phyloP scores from a whole-genome alignment of 345 rosid genomes.

The Eutrema japonicum region DNA sequence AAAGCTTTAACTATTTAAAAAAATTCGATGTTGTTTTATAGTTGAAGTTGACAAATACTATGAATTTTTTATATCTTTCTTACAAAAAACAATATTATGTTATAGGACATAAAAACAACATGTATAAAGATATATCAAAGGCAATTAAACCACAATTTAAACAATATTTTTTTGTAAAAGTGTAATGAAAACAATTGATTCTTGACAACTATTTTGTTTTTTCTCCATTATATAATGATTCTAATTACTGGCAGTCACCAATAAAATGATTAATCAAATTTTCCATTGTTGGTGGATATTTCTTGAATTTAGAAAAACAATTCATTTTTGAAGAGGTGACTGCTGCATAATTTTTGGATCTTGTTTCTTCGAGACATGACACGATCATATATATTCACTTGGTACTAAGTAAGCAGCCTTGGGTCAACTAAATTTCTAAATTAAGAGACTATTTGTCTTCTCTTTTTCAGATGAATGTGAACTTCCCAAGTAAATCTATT shows the following conservation, averaged over 20 bases:
- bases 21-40: not conserved
- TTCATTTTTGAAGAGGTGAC: conserved; percentile 13
- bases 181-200: not conserved
- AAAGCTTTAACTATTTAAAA: not conserved
- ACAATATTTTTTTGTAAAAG: not conserved
- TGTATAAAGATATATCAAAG: not conserved
- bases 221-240: not conserved
- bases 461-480: conserved; percentile 11
- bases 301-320: not conserved
- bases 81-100: not conserved
- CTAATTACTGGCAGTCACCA: conserved; percentile 10
- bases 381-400: conserved; percentile 32
- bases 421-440: conserved; percentile 35
- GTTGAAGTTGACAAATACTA: not conserved
- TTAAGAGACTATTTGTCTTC: conserved; percentile 31
- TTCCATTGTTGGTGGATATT: conserved; percentile 1
- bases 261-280: conserved; percentile 3
- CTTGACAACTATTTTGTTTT: not conserved
- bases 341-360: conserved; percentile 40
- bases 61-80: not conserved
- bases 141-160: not conserved
- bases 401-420: conserved; percentile 18
- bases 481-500: conserved; percentile 27
- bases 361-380: conserved; percentile 40
- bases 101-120: conserved; percentile 17